These are phyloP conservation scores for Takakia lepidozioides DNA, from an alignment of 225 moss, liverwort and hornwort genomes.

Conservation along the genomic window DNA sequence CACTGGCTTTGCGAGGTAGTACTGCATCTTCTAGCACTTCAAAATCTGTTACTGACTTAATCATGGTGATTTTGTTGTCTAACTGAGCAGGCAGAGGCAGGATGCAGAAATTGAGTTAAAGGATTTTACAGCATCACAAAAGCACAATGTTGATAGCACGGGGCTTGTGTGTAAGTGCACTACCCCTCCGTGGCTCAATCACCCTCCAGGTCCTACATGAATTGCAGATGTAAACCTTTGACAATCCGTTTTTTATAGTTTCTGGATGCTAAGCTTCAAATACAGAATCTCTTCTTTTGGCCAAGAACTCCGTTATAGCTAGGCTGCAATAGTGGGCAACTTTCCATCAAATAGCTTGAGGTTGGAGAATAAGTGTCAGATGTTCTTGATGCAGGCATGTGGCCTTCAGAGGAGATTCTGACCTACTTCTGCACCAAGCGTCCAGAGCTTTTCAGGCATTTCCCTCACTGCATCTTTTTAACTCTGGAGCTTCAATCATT, in stretches of 20 bases:
- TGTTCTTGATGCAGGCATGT: conserved; percentile 44
- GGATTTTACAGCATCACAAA: conserved; percentile 56
- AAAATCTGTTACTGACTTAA: not conserved
- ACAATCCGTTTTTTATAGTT: not conserved
- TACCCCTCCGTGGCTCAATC: too few species aligned
- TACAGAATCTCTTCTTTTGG: too few species aligned
- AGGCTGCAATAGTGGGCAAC: too few species aligned
- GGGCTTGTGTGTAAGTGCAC: conserved; percentile 75
- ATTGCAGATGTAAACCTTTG: not conserved
- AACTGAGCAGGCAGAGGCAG: conserved; percentile 43
- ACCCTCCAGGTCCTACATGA: not conserved
- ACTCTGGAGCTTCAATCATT: too few species aligned
- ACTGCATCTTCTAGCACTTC: conserved; percentile 2
- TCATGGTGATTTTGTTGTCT: not conserved
- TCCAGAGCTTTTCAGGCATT: conserved; percentile 56
- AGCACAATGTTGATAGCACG: conserved; percentile 67
- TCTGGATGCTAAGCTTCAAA: not conserved
- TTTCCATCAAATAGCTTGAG: too few species aligned
- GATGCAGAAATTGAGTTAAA: conserved; percentile 33
- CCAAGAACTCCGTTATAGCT: too few species aligned
- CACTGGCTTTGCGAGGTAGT: not conserved
- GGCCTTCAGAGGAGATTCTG: conserved; percentile 94
- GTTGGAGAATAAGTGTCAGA: too few species aligned
- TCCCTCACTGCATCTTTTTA: too few species aligned
- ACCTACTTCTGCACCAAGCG: conserved; percentile 65